A percentile compares a stretch with the other conserved stretches of the same genome.
Conservation (phyloP, 2,329 filamentous ascomycete species). For the Periconia sp. region DNA sequence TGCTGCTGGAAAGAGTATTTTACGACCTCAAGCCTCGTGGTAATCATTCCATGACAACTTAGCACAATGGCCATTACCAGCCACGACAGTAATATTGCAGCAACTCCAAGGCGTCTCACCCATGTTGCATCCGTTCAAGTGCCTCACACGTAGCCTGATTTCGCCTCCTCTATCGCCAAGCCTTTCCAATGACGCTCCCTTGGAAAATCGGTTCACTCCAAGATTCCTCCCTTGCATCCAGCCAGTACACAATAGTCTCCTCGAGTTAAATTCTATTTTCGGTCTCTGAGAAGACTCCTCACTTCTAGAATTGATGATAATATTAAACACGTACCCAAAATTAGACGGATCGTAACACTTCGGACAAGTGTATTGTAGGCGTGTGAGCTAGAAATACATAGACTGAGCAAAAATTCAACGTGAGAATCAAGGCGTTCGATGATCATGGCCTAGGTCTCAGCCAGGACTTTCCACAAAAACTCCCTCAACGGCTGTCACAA, state of each 20-base stretch:
- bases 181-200: slow-evolving; percentile 1
- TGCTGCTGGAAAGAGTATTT: neutral
- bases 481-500: neutral
- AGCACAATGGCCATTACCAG: no score
- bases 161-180: slow-evolving; percentile 3
- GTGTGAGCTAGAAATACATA: no score
- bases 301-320: no score
- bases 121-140: slow-evolving; percentile 10
- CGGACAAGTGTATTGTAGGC: neutral
- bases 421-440: no score
- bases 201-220: neutral
- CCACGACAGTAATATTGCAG: neutral
- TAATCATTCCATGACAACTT: no score
- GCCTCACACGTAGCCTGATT: slow-evolving; percentile 2
- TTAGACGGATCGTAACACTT: no score
- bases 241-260: neutral
- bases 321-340: no score
- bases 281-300: neutral
- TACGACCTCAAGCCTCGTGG: no score
- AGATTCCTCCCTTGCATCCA: slow-evolving; percentile 4
- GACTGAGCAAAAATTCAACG: no score
- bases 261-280: neutral
- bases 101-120: slow-evolving; percentile 8
- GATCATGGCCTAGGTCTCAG: no score
- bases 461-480: neutral